Percentiles rank a stretch among this genome's conserved stretches.
These are phyloP conservation scores for Phytophthora sansomeana DNA, from an alignment of 352 stramenopile species.

Conservation along the genomic window DNA sequence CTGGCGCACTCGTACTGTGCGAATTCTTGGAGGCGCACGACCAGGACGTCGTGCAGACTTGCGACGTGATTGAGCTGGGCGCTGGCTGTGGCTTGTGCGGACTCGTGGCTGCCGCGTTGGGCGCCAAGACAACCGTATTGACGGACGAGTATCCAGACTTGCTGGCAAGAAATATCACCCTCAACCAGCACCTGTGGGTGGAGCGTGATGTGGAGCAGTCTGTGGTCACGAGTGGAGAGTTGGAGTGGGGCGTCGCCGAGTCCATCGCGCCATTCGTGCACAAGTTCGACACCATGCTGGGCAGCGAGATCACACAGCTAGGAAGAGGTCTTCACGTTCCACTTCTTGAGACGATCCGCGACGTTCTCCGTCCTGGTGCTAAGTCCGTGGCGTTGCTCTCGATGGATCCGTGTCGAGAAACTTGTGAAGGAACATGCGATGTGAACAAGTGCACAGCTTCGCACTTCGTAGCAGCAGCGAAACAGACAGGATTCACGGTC, in stretches of 20 bases:
- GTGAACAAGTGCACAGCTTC: constrained; percentile 62
- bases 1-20: constrained; percentile 61
- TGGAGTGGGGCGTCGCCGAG: constrained; percentile 46
- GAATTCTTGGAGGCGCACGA: constrained; percentile 50
- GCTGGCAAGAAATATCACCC: constrained; percentile 49
- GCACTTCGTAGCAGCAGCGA: constrained; percentile 53
- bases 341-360: constrained; percentile 52
- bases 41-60: constrained; percentile 29
- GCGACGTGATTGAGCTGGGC: constrained; percentile 62
- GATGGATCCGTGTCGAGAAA: constrained; percentile 56
- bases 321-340: constrained; percentile 48
- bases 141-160: constrained; percentile 70
- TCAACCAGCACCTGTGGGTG: constrained; percentile 44
- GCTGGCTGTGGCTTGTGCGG: constrained; percentile 66
- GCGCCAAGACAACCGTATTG: constrained; percentile 42
- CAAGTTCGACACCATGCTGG: constrained; percentile 64
- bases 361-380: constrained; percentile 34
- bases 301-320: constrained; percentile 70
- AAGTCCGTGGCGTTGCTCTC: constrained; percentile 55
- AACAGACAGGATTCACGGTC: constrained; percentile 48
- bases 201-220: constrained; percentile 14
- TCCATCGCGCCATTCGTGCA: constrained; percentile 40
- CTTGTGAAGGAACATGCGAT: constrained; percentile 50
- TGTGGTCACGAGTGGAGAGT: constrained; percentile 34
- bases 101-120: constrained; percentile 51